Conservation (phyloP, 2,329 filamentous ascomycete species). For the Aspergillus fijiensis region DNA sequence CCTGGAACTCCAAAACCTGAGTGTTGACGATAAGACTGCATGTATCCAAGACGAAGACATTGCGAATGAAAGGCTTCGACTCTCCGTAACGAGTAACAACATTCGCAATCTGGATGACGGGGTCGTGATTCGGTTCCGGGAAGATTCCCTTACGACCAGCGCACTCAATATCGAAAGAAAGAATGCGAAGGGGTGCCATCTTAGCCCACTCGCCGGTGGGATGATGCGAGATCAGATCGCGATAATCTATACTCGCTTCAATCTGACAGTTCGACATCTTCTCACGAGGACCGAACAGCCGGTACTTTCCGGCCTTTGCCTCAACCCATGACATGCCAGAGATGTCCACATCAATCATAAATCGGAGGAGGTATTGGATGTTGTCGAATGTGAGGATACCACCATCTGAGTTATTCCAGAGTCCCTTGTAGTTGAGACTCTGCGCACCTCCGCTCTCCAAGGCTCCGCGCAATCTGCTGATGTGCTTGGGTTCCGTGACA, state of each 20-base stretch:
- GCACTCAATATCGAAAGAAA: slow-evolving; percentile 99
- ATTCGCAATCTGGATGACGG: slow-evolving; percentile 97
- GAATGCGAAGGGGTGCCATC: slow-evolving; percentile 87
- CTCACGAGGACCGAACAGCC: slow-evolving; percentile 63
- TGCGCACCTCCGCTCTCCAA: slow-evolving; percentile 65
- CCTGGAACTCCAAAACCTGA: slow-evolving; percentile 78
- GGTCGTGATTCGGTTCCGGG: slow-evolving; percentile 85
- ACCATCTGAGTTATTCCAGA: slow-evolving; percentile 72
- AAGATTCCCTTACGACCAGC: slow-evolving; percentile 97
- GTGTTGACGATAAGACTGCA: slow-evolving; percentile 95
- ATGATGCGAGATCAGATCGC: slow-evolving; percentile 80
- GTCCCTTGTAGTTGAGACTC: slow-evolving; percentile 80
- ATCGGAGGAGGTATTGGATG: slow-evolving; percentile 89
- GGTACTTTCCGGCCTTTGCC: slow-evolving; percentile 71
- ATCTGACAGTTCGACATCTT: slow-evolving; percentile 94
- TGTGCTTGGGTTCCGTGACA: slow-evolving; percentile 83
- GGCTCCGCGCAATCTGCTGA: slow-evolving; percentile 69
- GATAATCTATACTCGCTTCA: slow-evolving; percentile 81
- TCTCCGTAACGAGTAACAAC: slow-evolving; percentile 94
- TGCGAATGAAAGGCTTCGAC: slow-evolving; percentile 89
- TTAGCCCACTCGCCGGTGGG: slow-evolving; percentile 95
- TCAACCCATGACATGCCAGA: slow-evolving; percentile 98
- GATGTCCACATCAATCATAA: slow-evolving; percentile 97
- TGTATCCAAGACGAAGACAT: slow-evolving; percentile 91
- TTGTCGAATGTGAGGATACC: slow-evolving; percentile 91